phyloP scores from a whole-genome alignment of 2,329 filamentous ascomycete genomes.

The Penicillium sp. region DNA sequence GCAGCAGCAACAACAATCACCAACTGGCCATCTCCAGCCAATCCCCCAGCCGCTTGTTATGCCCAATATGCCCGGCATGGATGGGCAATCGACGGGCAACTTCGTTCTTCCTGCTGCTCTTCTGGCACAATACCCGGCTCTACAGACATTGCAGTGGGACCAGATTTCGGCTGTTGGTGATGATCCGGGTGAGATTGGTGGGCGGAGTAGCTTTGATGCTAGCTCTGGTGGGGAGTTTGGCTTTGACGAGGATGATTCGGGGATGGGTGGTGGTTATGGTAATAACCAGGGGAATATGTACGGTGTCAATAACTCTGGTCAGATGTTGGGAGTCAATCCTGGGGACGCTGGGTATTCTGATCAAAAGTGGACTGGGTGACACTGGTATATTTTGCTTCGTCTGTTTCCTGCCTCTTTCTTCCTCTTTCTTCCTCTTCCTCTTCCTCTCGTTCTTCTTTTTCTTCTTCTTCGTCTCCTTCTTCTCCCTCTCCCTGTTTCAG shows the following conservation, averaged over 20 bases:
- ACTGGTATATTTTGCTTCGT: not conserved
- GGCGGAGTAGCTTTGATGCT: constrained; percentile 52
- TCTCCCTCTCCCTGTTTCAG: not conserved
- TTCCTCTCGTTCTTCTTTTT: not conserved
- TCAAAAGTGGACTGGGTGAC: constrained; percentile 30
- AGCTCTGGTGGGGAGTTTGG: constrained; percentile 46
- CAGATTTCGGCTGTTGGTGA: constrained; percentile 62
- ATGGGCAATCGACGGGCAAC: constrained; percentile 57
- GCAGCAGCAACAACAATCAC: constrained; percentile 55
- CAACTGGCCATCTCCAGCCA: constrained; percentile 60
- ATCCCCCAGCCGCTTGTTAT: constrained; percentile 59
- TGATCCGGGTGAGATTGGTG: constrained; percentile 61
- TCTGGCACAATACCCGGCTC: constrained; percentile 84
- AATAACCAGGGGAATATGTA: constrained; percentile 35
- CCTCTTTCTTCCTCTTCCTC: too few species aligned
- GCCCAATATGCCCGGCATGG: constrained; percentile 61
- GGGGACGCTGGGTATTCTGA: constrained; percentile 28
- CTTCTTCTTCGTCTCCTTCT: not conserved
- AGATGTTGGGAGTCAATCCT: constrained; percentile 30
- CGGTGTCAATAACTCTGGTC: constrained; percentile 24
- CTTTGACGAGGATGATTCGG: constrained; percentile 44
- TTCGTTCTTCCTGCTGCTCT: constrained; percentile 82
- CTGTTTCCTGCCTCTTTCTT: not conserved
- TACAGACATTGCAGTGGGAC: constrained; percentile 91
- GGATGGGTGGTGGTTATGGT: constrained; percentile 36